These are phyloP conservation scores for Phytophthora cryptogea DNA, from an alignment of 352 stramenopile genomes.

Conservation along the genomic window DNA sequence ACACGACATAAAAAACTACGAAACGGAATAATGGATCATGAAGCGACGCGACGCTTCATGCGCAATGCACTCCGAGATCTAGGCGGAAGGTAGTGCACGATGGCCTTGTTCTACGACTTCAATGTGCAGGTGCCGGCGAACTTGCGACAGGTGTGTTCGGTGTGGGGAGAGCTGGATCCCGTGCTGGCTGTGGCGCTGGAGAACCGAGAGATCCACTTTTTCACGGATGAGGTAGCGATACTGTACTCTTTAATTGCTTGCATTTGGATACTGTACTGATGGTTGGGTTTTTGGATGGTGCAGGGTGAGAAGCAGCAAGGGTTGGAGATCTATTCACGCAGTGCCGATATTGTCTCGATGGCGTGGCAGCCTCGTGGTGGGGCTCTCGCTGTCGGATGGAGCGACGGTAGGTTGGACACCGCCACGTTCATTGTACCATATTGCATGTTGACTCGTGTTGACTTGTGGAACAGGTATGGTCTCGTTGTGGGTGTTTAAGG, in stretches of 20 bases:
- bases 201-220: slow-evolving; percentile 90
- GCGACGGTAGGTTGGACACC: slow-evolving; percentile 50
- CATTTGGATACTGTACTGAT: background rate
- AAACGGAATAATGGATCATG: slow-evolving; percentile 18
- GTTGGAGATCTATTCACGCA: slow-evolving; percentile 57
- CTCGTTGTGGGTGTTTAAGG: slow-evolving; percentile 82
- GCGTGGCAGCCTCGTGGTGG: slow-evolving; percentile 86
- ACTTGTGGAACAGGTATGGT: slow-evolving; percentile 61
- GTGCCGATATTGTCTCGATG: slow-evolving; percentile 78
- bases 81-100: background rate
- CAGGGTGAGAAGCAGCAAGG: slow-evolving; percentile 73
- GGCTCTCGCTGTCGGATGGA: slow-evolving; percentile 84
- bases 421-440: background rate
- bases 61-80: slow-evolving; percentile 16
- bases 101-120: slow-evolving; percentile 87
- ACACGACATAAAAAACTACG: background rate
- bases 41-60: slow-evolving; percentile 24
- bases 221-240: slow-evolving; percentile 79
- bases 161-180: slow-evolving; percentile 85
- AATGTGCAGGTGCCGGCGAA: slow-evolving; percentile 67
- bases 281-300: background rate
- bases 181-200: slow-evolving; percentile 83
- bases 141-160: slow-evolving; percentile 70
- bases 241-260: background rate
- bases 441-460: background rate